These are phyloP conservation scores for Boletus sp. DNA, from an alignment of 768 basidiomycete species.

Conservation along the genomic window DNA sequence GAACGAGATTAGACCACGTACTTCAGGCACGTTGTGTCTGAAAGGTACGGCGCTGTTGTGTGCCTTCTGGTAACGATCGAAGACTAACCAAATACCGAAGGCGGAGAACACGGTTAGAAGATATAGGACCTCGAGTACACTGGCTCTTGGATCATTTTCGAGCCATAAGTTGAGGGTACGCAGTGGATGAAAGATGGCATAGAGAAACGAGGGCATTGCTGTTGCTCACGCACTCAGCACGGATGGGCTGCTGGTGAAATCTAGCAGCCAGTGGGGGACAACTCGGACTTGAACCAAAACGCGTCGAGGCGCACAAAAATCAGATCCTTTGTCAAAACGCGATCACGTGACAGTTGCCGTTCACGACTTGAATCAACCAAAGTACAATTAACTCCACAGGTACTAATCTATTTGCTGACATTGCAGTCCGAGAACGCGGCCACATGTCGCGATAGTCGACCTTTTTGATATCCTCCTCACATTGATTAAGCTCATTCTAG, in stretches of 20 bases:
- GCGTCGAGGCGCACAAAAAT: constrained; percentile 8
- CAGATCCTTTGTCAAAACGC: background rate
- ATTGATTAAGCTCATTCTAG: too few species aligned
- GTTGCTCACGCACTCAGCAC: constrained; percentile 5
- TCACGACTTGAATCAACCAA: too few species aligned
- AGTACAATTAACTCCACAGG: too few species aligned
- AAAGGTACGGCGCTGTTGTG: constrained; percentile 76
- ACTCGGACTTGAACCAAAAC: constrained; percentile 6
- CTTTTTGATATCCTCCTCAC: too few species aligned
- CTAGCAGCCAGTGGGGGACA: background rate
- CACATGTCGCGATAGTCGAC: too few species aligned
- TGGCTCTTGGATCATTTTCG: constrained; percentile 47
- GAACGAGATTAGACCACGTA: constrained; percentile 33
- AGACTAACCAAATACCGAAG: constrained; percentile 77
- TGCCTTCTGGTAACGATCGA: constrained; percentile 69
- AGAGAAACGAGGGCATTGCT: constrained; percentile 33
- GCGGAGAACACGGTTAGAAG: constrained; percentile 69
- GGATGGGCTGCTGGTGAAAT: background rate
- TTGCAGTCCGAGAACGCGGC: too few species aligned
- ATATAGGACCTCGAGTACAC: constrained; percentile 62
- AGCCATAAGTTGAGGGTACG: constrained; percentile 48
- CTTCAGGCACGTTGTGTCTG: constrained; percentile 53
- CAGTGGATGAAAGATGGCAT: constrained; percentile 48
- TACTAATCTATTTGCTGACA: too few species aligned
- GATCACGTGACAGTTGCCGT: constrained; percentile 20